Evolutionary conservation across 2,329 filamentous ascomycete species (phyloP).

Genomic region (Chaetomium globosum): DNA sequence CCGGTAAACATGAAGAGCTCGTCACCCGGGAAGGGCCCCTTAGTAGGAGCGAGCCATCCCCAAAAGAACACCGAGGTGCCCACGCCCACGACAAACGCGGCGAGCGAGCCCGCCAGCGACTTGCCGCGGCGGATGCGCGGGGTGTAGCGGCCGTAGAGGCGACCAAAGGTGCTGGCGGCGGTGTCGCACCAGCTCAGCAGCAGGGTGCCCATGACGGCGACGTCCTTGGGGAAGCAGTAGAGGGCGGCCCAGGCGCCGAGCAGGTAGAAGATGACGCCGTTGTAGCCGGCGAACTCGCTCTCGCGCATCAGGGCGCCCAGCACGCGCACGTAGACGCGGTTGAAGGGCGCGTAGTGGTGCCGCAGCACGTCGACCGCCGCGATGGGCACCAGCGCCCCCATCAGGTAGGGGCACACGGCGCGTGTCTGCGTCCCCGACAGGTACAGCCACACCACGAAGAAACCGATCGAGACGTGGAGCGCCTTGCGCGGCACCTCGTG

Average conservation of each 20-base stretch:
- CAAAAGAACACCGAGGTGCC: conserved; percentile 83
- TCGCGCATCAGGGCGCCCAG: conserved; percentile 95
- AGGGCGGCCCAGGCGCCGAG: conserved; percentile 86
- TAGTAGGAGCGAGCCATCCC: conserved; percentile 75
- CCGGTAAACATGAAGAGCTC: conserved; percentile 82
- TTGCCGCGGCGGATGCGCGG: conserved; percentile 83
- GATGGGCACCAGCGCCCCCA: conserved; percentile 81
- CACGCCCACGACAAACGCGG: conserved; percentile 82
- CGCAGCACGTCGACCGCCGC: conserved; percentile 79
- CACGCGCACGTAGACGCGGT: conserved; percentile 80
- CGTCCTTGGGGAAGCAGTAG: conserved; percentile 87
- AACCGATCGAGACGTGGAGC: conserved; percentile 94
- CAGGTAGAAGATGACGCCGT: conserved; percentile 96
- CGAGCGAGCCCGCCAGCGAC: conserved; percentile 84
- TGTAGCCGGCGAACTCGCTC: conserved; percentile 90
- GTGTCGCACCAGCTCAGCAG: conserved; percentile 98
- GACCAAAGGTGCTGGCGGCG: conserved; percentile 90
- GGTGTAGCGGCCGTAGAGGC: conserved; percentile 86
- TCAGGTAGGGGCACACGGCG: conserved; percentile 80
- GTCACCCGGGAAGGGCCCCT: conserved; percentile 69
- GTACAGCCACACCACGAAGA: conserved; percentile 87
- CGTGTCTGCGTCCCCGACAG: conserved; percentile 73
- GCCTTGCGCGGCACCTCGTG: conserved; percentile 95
- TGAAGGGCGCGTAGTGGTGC: conserved; percentile 78
- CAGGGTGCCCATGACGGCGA: conserved; percentile 85